A percentile compares a stretch with the other conserved stretches of the same genome.
Conservation (phyloP, 768 basidiomycete species). For the Leucocoprinus sp. region DNA sequence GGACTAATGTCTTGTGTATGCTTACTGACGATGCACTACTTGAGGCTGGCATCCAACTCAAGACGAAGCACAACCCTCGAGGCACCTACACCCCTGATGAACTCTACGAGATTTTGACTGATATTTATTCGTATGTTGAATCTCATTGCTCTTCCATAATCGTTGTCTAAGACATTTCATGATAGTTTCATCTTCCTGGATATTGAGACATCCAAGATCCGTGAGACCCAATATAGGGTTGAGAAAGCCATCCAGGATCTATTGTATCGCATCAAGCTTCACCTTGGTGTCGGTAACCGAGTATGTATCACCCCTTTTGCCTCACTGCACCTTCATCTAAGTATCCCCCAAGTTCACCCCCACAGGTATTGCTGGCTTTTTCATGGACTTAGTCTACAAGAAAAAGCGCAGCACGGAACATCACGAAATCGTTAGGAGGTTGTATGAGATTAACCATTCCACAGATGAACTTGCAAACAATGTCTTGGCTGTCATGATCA, state of each 20-base stretch:
- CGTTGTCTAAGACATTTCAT: neutral
- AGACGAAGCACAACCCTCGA: constrained; percentile 40
- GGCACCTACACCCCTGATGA: constrained; percentile 58
- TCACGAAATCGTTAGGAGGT: constrained; percentile 45
- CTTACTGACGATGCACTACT: constrained; percentile 5
- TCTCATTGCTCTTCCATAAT: neutral
- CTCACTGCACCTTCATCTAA: neutral
- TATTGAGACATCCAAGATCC: constrained; percentile 48
- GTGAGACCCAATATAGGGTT: constrained; percentile 45
- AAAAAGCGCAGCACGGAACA: constrained; percentile 35
- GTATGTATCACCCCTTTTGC: constrained; percentile 24
- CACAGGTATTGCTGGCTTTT: constrained; percentile 33
- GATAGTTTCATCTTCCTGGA: constrained; percentile 71
- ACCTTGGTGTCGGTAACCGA: constrained; percentile 34
- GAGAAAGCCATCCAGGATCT: constrained; percentile 46
- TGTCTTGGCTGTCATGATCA: constrained; percentile 63
- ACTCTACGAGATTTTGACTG: constrained; percentile 54
- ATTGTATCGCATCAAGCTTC: constrained; percentile 44
- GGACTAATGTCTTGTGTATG: neutral
- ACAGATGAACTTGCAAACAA: constrained; percentile 60
- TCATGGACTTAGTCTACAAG: constrained; percentile 38
- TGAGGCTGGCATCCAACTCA: constrained; percentile 68
- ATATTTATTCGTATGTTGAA: constrained; percentile 60
- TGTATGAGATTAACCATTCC: constrained; percentile 48
- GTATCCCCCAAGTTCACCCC: constrained; percentile 24